phyloP scores from a whole-genome alignment of 345 rosid species.

The Excoecaria agallocha region DNA sequence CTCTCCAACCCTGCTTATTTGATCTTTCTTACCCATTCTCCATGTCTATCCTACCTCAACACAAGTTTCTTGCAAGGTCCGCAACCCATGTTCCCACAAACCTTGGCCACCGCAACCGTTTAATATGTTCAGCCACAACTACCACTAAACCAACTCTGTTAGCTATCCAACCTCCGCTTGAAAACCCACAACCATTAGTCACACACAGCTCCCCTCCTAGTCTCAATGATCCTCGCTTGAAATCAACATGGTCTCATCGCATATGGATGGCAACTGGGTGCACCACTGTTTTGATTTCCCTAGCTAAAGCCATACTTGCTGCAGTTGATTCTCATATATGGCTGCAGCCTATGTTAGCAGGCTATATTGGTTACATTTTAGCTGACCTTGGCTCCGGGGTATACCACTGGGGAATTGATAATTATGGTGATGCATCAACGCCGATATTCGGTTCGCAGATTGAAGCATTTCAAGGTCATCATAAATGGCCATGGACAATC shows the following conservation, averaged over 20 bases:
- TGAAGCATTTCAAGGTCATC: slow-evolving; percentile 91
- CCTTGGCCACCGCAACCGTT: background rate
- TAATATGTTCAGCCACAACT: slow-evolving; percentile 37
- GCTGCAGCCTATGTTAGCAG: slow-evolving; percentile 64
- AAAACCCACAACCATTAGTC: slow-evolving; percentile 11
- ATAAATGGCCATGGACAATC: slow-evolving; percentile 87
- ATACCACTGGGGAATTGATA: slow-evolving; percentile 94
- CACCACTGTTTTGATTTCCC: slow-evolving; percentile 50
- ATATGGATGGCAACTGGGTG: slow-evolving; percentile 73
- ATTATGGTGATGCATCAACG: slow-evolving; percentile 73
- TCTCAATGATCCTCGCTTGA: slow-evolving; percentile 48
- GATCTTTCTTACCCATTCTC: slow-evolving; percentile 18
- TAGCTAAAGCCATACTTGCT: slow-evolving; percentile 48
- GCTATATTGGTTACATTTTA: slow-evolving; percentile 60
- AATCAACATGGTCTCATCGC: slow-evolving; percentile 76
- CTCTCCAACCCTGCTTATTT: background rate
- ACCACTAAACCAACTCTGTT: slow-evolving; percentile 30
- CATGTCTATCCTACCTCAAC: slow-evolving; percentile 57
- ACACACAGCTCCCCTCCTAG: slow-evolving; percentile 27
- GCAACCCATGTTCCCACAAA: slow-evolving; percentile 21
- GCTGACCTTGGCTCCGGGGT: slow-evolving; percentile 88
- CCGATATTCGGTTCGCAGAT: slow-evolving; percentile 72
- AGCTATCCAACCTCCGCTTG: slow-evolving; percentile 22
- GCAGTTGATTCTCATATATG: slow-evolving; percentile 48
- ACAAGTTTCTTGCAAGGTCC: slow-evolving; percentile 37